phyloP scores from a whole-genome alignment of 495 filamentous ascomycete genomes.

The Lophiotrema nucula region DNA sequence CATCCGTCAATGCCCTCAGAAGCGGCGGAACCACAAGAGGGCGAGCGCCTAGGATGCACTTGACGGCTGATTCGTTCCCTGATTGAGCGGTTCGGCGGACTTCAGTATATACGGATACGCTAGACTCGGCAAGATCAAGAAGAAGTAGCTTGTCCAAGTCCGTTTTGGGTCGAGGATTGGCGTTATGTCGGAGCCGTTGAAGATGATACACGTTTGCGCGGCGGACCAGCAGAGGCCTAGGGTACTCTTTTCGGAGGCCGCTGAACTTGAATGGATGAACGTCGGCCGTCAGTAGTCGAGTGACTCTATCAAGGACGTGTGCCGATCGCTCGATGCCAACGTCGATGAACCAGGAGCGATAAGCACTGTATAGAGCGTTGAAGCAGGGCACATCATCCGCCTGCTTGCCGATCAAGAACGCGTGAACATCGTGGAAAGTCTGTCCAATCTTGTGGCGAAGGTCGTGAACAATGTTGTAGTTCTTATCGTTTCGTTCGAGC shows the following conservation, averaged over 20 bases:
- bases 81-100: constrained; percentile 89
- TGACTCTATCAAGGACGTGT: constrained; percentile 84
- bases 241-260: constrained; percentile 88
- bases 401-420: constrained; percentile 77
- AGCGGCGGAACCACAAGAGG: constrained; percentile 86
- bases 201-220: constrained; percentile 92
- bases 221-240: constrained; percentile 80
- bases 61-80: constrained; percentile 91
- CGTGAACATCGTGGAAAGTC: constrained; percentile 77
- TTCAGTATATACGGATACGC: constrained; percentile 92
- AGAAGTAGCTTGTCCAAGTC: constrained; percentile 80
- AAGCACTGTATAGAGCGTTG: constrained; percentile 85
- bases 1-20: constrained; percentile 72
- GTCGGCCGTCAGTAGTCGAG: constrained; percentile 77
- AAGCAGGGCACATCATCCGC: constrained; percentile 97
- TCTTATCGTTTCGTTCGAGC: constrained; percentile 58
- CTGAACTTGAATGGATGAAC: constrained; percentile 90
- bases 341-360: constrained; percentile 94
- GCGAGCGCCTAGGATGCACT: constrained; percentile 79
- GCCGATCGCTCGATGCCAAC: constrained; percentile 95
- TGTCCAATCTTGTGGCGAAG: constrained; percentile 77
- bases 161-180: constrained; percentile 77
- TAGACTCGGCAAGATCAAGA: constrained; percentile 84
- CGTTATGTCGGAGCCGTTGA: constrained; percentile 89
- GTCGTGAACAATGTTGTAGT: constrained; percentile 74